phyloP scores from a whole-genome alignment of 805 yeast species.

The Kodamaea lidongshanica region DNA sequence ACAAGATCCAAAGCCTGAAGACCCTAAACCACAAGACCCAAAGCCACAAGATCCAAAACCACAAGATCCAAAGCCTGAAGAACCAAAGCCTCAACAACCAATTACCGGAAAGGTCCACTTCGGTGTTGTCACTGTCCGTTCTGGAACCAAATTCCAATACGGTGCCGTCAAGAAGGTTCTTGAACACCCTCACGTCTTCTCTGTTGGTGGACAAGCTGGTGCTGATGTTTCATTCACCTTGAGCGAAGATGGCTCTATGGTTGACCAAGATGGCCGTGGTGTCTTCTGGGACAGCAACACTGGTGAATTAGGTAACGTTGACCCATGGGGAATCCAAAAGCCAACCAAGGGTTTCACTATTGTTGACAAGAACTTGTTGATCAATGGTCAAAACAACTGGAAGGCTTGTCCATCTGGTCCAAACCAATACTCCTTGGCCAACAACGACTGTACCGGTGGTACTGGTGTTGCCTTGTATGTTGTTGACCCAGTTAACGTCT shows the following conservation, averaged over 20 bases:
- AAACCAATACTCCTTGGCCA: slow-evolving; percentile 20
- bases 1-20: no score
- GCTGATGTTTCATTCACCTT: slow-evolving; percentile 19
- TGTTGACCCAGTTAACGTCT: slow-evolving; percentile 8
- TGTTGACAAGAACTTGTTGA: slow-evolving; percentile 29
- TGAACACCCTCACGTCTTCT: slow-evolving; percentile 28
- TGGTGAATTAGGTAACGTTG: slow-evolving; percentile 30
- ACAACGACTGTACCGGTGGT: slow-evolving; percentile 24
- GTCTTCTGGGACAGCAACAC: slow-evolving; percentile 22
- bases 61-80: slow-evolving; percentile 1
- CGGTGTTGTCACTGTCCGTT: slow-evolving; percentile 17
- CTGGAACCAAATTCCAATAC: slow-evolving; percentile 24
- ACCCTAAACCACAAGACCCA: no score
- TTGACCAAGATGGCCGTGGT: slow-evolving; percentile 27
- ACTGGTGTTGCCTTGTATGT: slow-evolving; percentile 21
- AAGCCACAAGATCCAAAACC: slow-evolving; percentile 7
- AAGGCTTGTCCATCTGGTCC: slow-evolving; percentile 33
- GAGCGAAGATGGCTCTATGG: slow-evolving; percentile 22
- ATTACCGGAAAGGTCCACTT: slow-evolving; percentile 10
- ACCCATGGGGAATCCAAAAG: slow-evolving; percentile 26
- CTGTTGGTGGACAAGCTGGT: slow-evolving; percentile 30
- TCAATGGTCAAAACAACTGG: slow-evolving; percentile 28
- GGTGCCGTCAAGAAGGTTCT: slow-evolving; percentile 22
- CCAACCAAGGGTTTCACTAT: slow-evolving; percentile 38
- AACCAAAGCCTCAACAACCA: slow-evolving; percentile 5